These are phyloP conservation scores for Chloropicon primus DNA, from an alignment of 139 green algal species.

Conservation along the genomic window DNA sequence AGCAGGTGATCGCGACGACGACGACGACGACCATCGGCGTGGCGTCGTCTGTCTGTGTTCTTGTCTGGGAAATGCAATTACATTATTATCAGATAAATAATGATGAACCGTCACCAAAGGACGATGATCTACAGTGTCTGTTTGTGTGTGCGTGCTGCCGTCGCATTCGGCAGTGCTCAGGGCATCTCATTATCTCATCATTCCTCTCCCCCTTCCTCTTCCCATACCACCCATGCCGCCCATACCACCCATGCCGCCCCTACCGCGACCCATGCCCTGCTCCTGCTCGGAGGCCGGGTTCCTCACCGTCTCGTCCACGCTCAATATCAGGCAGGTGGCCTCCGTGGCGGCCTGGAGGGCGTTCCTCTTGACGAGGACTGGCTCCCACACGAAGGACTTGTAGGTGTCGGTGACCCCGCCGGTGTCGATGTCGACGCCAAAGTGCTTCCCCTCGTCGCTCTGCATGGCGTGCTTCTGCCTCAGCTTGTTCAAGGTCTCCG, in stretches of 20 bases:
- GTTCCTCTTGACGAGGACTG: slow-evolving; percentile 85
- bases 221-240: slow-evolving; percentile 18
- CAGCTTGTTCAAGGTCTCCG: slow-evolving; percentile 94
- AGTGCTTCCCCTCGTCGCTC: slow-evolving; percentile 46
- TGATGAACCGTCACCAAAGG: no score
- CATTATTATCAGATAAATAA: no score
- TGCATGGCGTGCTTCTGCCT: slow-evolving; percentile 83
- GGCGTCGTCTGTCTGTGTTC: no score
- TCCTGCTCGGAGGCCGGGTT: slow-evolving; percentile 49
- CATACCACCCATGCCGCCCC: slow-evolving; percentile 18
- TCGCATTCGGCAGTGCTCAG: no score
- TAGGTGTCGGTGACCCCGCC: slow-evolving; percentile 91
- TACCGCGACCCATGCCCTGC: slow-evolving; percentile 16
- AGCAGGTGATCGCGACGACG: no score
- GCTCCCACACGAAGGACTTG: slow-evolving; percentile 91
- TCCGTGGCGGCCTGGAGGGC: slow-evolving; percentile 81
- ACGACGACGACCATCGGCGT: no score
- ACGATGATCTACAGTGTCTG: no score
- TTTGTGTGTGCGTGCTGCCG: no score
- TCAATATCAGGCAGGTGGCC: slow-evolving; percentile 89
- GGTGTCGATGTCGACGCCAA: slow-evolving; percentile 88
- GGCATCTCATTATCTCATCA: no score
- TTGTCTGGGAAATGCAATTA: no score
- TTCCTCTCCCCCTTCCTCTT: slow-evolving; percentile 24
- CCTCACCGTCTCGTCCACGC: slow-evolving; percentile 90